These are phyloP conservation scores for Iberis pinnata DNA, from an alignment of 345 rosid genomes.

Conservation along the genomic window DNA sequence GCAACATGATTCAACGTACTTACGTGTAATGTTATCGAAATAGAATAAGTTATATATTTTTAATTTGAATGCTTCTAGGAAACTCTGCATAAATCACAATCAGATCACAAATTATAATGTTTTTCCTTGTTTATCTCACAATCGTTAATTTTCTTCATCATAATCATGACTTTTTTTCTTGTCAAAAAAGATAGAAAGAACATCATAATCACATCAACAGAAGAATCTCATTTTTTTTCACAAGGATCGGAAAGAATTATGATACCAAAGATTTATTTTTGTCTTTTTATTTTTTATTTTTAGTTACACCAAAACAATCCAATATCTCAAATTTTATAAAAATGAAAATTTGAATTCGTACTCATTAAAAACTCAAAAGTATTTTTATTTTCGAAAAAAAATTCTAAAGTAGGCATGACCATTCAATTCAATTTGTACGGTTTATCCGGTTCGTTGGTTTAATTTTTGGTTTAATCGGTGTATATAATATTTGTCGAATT, in stretches of 20 bases:
- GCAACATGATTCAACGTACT: conserved; percentile 22
- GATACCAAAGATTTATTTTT: too few species aligned
- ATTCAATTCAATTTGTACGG: too few species aligned
- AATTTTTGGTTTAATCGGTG: too few species aligned
- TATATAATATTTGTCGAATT: too few species aligned
- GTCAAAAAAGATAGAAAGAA: conserved; percentile 1
- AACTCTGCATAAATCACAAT: conserved; percentile 25
- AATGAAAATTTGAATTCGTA: too few species aligned
- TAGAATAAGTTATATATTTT: neutral
- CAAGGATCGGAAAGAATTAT: conserved; percentile 12
- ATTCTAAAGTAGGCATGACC: too few species aligned
- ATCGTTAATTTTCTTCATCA: conserved; percentile 14
- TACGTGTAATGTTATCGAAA: conserved; percentile 18
- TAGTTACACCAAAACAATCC: neutral
- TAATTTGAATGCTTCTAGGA: conserved; percentile 12
- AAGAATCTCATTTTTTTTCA: conserved; percentile 24
- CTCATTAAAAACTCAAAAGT: too few species aligned
- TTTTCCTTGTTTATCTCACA: conserved; percentile 13
- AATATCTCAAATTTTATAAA: too few species aligned
- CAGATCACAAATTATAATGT: conserved; percentile 29
- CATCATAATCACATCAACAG: conserved; percentile 27
- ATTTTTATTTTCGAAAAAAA: too few species aligned
- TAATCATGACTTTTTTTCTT: conserved; percentile 16
- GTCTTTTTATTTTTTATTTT: too few species aligned
- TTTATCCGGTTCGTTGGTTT: too few species aligned